Conservation (phyloP, 345 rosid genomes). For the Salix purpurea region DNA sequence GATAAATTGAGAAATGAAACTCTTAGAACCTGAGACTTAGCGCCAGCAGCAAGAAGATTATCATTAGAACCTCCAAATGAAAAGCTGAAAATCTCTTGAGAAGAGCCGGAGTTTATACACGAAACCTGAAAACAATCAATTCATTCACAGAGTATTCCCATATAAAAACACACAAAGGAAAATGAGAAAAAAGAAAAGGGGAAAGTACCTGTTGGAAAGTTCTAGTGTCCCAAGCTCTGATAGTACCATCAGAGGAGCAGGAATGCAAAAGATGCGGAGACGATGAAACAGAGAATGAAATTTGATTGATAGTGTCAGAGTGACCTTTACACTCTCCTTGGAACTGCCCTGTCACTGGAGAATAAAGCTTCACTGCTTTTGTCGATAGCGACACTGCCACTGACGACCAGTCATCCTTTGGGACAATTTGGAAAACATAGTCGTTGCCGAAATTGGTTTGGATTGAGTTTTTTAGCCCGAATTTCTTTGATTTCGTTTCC, state of each 20-base stretch:
- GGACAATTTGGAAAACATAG: conserved; percentile 79
- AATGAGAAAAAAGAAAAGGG: not conserved
- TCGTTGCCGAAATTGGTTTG: conserved; percentile 84
- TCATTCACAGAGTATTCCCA: not conserved
- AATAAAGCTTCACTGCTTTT: conserved; percentile 72
- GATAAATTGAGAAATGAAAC: not conserved
- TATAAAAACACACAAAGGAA: too few species aligned
- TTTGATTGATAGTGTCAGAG: conserved; percentile 53
- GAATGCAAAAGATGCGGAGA: conserved; percentile 70
- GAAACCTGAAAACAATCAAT: conserved; percentile 44
- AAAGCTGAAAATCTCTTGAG: conserved; percentile 73
- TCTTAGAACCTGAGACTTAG: conserved; percentile 66
- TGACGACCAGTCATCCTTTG: conserved; percentile 76
- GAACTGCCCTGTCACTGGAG: conserved; percentile 77
- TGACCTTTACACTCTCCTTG: conserved; percentile 86
- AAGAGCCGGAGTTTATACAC: conserved; percentile 41
- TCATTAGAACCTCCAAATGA: conserved; percentile 69
- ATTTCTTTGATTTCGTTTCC: conserved; percentile 34
- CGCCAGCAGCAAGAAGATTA: conserved; percentile 78
- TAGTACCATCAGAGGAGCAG: conserved; percentile 87
- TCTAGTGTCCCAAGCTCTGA: conserved; percentile 88
- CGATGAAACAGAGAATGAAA: conserved; percentile 57
- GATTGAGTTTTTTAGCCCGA: conserved; percentile 66
- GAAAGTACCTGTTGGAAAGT: conserved; percentile 56
- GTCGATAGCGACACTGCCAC: conserved; percentile 90